Base-by-base conservation (phyloP, 768 basidiomycete species). In the Hydnum rufescens region DNA sequence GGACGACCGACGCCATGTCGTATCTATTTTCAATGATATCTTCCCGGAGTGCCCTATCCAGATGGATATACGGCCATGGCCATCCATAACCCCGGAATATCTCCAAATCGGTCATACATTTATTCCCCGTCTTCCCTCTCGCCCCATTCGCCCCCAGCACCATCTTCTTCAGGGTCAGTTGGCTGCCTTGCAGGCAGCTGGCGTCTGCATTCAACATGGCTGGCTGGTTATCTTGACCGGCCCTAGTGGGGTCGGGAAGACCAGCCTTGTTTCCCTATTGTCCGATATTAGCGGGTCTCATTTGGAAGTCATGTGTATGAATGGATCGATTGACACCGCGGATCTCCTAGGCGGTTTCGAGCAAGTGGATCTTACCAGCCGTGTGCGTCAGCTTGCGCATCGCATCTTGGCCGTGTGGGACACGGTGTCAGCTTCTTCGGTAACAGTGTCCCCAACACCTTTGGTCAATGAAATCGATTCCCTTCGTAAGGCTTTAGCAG, bases 341-440 rank as follows among this genome's bases (percentile, higher is more conserved):
- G 95, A 99, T 64, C 79, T 99, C 31, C 67, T 99, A 42, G 95
- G 95, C 31, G 82, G 85, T 63, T 97, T 96, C 61, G 95, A 99
- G 65, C 93, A 97, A 65, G 76, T 81, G 26, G 83, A 89, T 62
- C 51, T 62, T 32, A 30, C 16, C 6, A 28, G 28, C 6, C 49
- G 31, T 5, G 13, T 47, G 8, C 44, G 13, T 47, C 16, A 13
- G 13, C 44, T 13, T 8, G 8, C 44, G 13, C 13, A 47, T 8
- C 26, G 13, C 13, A 25, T 47, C 44, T 8, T 47, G 13, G 44
- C 13, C 13, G 25, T 16, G 8, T 47, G 44, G 44, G 26, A 47
- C 44, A 28, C 13, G 8, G 44, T 25, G 8, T 25, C 13, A 47
- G 8, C 19, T 8, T 39, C 34, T 39, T 39, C 34, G 8, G 19